phyloP scores from a whole-genome alignment of 2,329 filamentous ascomycete species.

The Colletotrichum lini region DNA sequence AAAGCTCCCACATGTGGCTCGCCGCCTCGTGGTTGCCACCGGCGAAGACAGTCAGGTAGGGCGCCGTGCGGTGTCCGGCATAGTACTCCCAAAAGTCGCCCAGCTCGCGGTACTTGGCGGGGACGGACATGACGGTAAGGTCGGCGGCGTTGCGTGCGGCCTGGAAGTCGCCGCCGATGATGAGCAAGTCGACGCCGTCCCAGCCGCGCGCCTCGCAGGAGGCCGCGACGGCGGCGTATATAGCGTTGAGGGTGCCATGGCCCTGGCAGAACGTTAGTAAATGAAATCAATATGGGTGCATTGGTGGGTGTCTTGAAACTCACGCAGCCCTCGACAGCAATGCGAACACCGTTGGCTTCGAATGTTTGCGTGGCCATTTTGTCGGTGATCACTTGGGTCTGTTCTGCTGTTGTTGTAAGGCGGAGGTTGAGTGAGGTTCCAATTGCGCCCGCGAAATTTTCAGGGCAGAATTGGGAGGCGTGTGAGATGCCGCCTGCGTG shows the following conservation, averaged over 20 bases:
- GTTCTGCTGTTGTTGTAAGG: constrained; percentile 27
- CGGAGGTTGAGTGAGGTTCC: constrained; percentile 25
- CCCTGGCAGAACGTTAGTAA: constrained; percentile 68
- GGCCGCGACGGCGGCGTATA: constrained; percentile 83
- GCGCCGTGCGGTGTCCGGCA: constrained; percentile 80
- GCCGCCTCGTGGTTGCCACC: constrained; percentile 97
- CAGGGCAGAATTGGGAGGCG: constrained; percentile 1
- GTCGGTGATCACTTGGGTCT: constrained; percentile 3
- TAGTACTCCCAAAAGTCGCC: constrained; percentile 98
- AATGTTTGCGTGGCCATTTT: constrained; percentile 52
- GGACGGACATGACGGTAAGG: constrained; percentile 90
- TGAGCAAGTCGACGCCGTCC: constrained; percentile 87
- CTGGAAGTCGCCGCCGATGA: constrained; percentile 94
- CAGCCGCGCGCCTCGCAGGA: constrained; percentile 81
- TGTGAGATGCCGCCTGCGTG: neutral
- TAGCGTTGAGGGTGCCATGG: constrained; percentile 91
- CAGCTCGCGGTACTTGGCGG: constrained; percentile 87
- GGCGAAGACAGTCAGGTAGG: constrained; percentile 92
- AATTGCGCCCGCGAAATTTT: constrained; percentile 34
- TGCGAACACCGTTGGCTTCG: constrained; percentile 70
- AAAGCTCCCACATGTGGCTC: constrained; percentile 91
- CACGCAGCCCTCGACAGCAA: constrained; percentile 91
- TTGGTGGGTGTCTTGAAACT: constrained; percentile 51
- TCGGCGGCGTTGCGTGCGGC: constrained; percentile 91
- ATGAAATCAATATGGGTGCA: neutral